Evolutionary conservation across 2,329 filamentous ascomycete species (phyloP).

Genomic region (Nigrograna mackinnonii): DNA sequence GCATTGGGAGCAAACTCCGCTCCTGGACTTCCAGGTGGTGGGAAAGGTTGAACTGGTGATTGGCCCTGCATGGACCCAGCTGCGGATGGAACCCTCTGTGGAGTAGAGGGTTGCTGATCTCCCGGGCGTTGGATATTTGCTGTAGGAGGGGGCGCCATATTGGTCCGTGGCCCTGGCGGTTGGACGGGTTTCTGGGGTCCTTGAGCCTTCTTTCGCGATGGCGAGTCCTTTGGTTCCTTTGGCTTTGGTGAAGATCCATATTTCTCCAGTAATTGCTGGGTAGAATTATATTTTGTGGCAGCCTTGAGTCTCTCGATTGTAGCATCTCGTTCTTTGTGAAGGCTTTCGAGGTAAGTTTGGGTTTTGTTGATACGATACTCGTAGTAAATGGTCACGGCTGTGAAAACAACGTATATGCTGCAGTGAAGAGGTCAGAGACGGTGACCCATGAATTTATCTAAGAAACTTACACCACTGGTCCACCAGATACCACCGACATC

Average conservation of each 20-base stretch:
- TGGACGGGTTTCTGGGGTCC: constrained; percentile 29
- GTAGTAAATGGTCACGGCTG: constrained; percentile 70
- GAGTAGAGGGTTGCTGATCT: constrained; percentile 32
- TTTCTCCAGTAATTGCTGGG: constrained; percentile 88
- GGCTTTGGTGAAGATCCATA: constrained; percentile 68
- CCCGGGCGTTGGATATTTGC: constrained; percentile 61
- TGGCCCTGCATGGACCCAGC: constrained; percentile 17
- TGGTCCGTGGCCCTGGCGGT: constrained; percentile 49
- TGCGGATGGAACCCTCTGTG: constrained; percentile 20
- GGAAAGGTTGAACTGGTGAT: constrained; percentile 12
- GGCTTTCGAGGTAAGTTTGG: constrained; percentile 69
- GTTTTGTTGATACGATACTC: constrained; percentile 77
- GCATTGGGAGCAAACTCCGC: constrained; percentile 79
- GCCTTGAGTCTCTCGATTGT: constrained; percentile 95
- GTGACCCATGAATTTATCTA: neutral
- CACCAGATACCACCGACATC: constrained; percentile 76
- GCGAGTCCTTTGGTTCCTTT: constrained; percentile 43
- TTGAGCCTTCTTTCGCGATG: constrained; percentile 32
- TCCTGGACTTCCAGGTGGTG: constrained; percentile 28
- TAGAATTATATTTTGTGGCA: constrained; percentile 95
- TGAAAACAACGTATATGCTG: constrained; percentile 80
- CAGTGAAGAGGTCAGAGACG: neutral
- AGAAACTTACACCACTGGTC: constrained; percentile 72
- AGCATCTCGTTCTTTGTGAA: constrained; percentile 77
- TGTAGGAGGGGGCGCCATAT: constrained; percentile 64